Percentiles rank a stretch among this genome's conserved stretches.
phyloP scores from a whole-genome alignment of 306 rosid genomes.

The Argentina anserina region DNA sequence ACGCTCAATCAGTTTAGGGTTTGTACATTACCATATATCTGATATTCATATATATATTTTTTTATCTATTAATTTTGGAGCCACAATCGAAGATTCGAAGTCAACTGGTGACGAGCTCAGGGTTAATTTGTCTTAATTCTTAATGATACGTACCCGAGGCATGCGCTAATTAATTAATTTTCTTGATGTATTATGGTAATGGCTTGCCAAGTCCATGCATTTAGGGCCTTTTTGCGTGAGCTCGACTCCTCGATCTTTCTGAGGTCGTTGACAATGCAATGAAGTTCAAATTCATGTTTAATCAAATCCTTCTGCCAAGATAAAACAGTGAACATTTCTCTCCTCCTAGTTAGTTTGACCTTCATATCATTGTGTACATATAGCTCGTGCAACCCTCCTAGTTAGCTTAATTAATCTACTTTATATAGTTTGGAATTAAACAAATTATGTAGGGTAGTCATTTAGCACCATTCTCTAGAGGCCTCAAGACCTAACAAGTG shows the following conservation, averaged over 20 bases:
- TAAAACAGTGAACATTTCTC: conserved; percentile 16
- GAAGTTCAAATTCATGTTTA: background rate
- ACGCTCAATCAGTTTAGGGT: too few relatives aligned
- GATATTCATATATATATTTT: too few relatives aligned
- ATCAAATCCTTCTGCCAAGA: conserved; percentile 8
- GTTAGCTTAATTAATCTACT: background rate
- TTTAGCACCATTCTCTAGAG: conserved; percentile 17
- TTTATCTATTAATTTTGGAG: too few relatives aligned
- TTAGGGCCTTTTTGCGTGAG: background rate
- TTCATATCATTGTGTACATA: background rate
- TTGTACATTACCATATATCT: too few relatives aligned
- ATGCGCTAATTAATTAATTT: too few relatives aligned
- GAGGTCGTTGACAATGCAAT: conserved; percentile 19
- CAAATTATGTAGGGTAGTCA: conserved; percentile 1
- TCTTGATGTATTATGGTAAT: background rate
- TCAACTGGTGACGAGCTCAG: too few relatives aligned
- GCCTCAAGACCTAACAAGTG: conserved; percentile 29
- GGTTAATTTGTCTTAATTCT: background rate
- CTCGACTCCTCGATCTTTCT: background rate
- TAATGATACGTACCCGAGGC: background rate
- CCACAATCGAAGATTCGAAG: too few relatives aligned
- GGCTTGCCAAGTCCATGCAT: background rate
- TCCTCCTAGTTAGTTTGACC: conserved; percentile 7
- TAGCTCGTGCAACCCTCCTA: background rate
- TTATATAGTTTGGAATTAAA: background rate